Percentiles rank a stretch among this genome's conserved stretches.
phyloP scores from a whole-genome alignment of 768 basidiomycete genomes.

The Rhodotorula kratochvilovae region DNA sequence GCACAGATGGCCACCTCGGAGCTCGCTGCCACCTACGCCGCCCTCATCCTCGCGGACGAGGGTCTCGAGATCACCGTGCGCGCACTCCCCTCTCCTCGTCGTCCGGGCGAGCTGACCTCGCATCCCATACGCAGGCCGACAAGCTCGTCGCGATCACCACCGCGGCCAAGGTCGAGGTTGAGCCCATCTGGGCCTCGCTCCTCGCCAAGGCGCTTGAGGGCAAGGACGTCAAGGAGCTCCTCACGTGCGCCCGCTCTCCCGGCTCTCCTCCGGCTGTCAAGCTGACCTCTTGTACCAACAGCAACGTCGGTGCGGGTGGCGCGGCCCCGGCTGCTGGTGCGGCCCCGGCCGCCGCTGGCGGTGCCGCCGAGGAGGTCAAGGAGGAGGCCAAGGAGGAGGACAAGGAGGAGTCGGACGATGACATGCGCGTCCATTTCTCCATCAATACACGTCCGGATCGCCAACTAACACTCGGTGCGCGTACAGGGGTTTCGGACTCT shows the following conservation, averaged over 20 bases:
- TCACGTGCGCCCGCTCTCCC: slow-evolving; percentile 53
- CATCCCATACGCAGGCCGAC: too few relatives aligned
- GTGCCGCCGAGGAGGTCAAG: slow-evolving; percentile 65
- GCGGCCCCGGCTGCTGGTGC: slow-evolving; percentile 69
- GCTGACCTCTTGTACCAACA: neutral
- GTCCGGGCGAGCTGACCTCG: too few relatives aligned
- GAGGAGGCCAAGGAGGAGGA: slow-evolving; percentile 64
- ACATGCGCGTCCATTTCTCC: neutral
- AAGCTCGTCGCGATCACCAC: slow-evolving; percentile 80
- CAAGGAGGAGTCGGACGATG: slow-evolving; percentile 26
- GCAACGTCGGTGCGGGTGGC: slow-evolving; percentile 86
- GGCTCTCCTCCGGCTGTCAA: neutral
- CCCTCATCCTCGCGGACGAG: slow-evolving; percentile 97
- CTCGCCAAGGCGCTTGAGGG: slow-evolving; percentile 97
- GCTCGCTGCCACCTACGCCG: slow-evolving; percentile 91
- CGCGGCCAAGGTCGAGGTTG: slow-evolving; percentile 79
- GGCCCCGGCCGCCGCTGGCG: slow-evolving; percentile 56
- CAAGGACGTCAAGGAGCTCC: slow-evolving; percentile 91
- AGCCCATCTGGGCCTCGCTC: slow-evolving; percentile 95
- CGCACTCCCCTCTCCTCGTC: slow-evolving; percentile 38
- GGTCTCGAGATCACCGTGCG: slow-evolving; percentile 93
- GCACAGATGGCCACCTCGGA: slow-evolving; percentile 57
- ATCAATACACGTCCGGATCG: too few relatives aligned
- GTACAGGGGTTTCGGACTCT: too few relatives aligned
- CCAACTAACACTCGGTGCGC: too few relatives aligned